phyloP scores from a whole-genome alignment of 164 flowering plant species.

The Liquidambar formosana region DNA sequence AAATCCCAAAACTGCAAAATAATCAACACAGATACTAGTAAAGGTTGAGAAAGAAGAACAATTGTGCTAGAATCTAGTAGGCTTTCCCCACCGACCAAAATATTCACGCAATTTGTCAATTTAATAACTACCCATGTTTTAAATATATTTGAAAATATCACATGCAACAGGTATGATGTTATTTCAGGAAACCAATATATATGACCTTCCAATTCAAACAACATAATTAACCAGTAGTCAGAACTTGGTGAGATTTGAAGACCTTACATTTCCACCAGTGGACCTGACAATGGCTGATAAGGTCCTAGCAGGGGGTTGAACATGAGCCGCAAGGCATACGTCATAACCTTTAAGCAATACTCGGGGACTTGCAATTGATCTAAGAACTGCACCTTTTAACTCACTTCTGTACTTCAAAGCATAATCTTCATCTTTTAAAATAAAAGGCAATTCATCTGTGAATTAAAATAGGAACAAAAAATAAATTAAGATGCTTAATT shows the following conservation, averaged over 20 bases:
- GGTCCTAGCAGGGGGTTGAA: conserved; percentile 50
- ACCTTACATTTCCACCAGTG: conserved; percentile 91
- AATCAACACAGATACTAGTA: too few relatives aligned
- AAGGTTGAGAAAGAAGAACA: neutral
- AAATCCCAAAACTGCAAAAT: too few relatives aligned
- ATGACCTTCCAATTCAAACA: neutral
- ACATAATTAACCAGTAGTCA: neutral
- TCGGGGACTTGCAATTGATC: conserved; percentile 55
- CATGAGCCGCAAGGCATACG: conserved; percentile 55
- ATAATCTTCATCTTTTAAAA: conserved; percentile 74
- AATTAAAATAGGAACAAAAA: neutral
- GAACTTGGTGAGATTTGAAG: conserved; percentile 13
- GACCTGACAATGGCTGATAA: conserved; percentile 59
- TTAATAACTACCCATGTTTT: too few relatives aligned
- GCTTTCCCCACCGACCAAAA: neutral
- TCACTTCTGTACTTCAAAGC: conserved; percentile 49
- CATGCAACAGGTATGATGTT: neutral
- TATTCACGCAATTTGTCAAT: neutral
- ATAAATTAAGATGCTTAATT: neutral
- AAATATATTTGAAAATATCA: neutral
- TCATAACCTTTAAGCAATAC: conserved; percentile 67
- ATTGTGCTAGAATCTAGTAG: neutral
- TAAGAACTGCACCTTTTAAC: conserved; percentile 58
- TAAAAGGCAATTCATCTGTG: conserved; percentile 66
- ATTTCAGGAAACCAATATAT: neutral